Evolutionary conservation across 768 basidiomycete species (phyloP), one percentile per base, ranked within the genome.

Genomic region (Grammothele lineata): DNA sequence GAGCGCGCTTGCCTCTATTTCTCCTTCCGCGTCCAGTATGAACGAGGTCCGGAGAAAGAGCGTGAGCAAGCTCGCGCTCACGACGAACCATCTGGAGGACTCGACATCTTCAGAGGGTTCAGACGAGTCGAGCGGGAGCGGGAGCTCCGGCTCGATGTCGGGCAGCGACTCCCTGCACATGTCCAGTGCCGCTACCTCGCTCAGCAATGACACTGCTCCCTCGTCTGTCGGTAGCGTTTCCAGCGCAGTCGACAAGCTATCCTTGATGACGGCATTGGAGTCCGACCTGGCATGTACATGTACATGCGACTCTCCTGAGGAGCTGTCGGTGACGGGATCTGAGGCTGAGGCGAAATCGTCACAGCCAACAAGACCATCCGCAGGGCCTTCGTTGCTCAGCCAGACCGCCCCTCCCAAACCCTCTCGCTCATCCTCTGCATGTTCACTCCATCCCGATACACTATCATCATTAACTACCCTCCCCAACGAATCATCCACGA

Each of bases 371-470:
- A 51, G 50, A n/a, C 55, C 60, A 30, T 15, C 55, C 1, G 30
- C 36, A 1, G 64, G 64, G 5, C 68, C 67, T 8, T 70, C 70
- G 24, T 48, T 68, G 9, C 62, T 70, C 19, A 56, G 64, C 10
- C 68, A 65, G 51, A 68, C 68, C 26, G 65, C 66, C 2, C 63
- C 63, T 47, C 67, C 49, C 44, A n/a, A 43, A 30, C 42, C 50
- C 35, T 55, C 37, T 50, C 52, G 48, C 21, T 51, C 48, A 24
- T 44, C 57, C 22, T 49, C 54, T 27, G 26, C 41, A 19, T 54
- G 38, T 45, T 50, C 47, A 14, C 56, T 41, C 19, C 53, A 34
- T 25, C 37, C 38, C 11, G 35, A 40, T 27, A 47, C 55, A 3
- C 18, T 36, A 5, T 35, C 44, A 18, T 45, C 48, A 33, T 43